Percentiles rank a stretch among this genome's conserved stretches.
Conservation (phyloP, 2,329 filamentous ascomycete species). For the Pyrenophora seminiperda region DNA sequence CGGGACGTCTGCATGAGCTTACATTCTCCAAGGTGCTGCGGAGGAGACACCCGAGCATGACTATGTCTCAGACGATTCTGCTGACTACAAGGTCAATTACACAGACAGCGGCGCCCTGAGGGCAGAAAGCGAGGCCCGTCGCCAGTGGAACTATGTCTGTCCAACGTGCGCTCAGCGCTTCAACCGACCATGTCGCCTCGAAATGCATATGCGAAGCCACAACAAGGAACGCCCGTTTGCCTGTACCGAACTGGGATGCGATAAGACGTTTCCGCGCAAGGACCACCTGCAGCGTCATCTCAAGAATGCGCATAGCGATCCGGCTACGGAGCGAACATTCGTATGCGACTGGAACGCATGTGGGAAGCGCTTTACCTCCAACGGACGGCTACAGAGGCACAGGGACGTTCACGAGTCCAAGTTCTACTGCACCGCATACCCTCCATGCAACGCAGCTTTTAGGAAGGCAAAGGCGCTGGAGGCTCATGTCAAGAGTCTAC, state of each 20-base stretch:
- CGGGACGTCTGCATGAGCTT: constrained; percentile 9
- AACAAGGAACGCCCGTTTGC: constrained; percentile 81
- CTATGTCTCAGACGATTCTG: constrained; percentile 30
- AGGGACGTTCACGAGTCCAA: constrained; percentile 77
- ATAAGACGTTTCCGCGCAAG: constrained; percentile 82
- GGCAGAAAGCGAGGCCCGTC: constrained; percentile 50
- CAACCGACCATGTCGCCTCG: constrained; percentile 81
- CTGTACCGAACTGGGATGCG: constrained; percentile 72
- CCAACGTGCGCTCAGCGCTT: constrained; percentile 81
- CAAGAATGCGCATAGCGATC: constrained; percentile 73
- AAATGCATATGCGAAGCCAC: constrained; percentile 79
- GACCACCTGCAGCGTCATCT: constrained; percentile 87
- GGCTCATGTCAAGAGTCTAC: constrained; percentile 77
- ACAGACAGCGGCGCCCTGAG: constrained; percentile 36
- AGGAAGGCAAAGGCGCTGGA: constrained; percentile 86
- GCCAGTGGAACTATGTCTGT: constrained; percentile 78
- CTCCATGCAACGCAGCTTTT: constrained; percentile 76
- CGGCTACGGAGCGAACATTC: constrained; percentile 66
- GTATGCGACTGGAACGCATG: constrained; percentile 74
- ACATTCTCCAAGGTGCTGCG: constrained; percentile 13
- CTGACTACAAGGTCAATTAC: constrained; percentile 33
- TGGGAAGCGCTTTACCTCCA: constrained; percentile 79
- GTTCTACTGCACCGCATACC: constrained; percentile 74
- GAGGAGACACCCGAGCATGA: constrained; percentile 20
- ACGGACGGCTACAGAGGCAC: constrained; percentile 77